Percentiles rank a stretch among this genome's conserved stretches.
phyloP scores from a whole-genome alignment of 1,139 yeast genomes.

The Trichomonascaceae sp. region DNA sequence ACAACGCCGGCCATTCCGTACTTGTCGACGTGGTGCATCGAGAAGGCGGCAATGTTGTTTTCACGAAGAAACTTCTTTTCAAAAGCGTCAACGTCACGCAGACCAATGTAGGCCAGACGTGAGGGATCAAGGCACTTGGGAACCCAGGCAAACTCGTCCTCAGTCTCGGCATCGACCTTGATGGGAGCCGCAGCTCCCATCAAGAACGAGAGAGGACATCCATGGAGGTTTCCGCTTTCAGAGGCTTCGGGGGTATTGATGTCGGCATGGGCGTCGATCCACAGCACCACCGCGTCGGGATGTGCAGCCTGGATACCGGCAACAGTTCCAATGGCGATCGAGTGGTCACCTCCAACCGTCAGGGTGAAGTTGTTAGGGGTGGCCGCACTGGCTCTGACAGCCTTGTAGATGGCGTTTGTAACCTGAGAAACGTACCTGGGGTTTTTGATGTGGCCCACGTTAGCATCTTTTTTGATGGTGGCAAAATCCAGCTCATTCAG shows the following conservation, averaged over 20 bases:
- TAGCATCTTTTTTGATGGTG: slow-evolving; percentile 23
- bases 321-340: slow-evolving; percentile 89
- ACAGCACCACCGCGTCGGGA: slow-evolving; percentile 81
- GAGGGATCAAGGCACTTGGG: slow-evolving; percentile 52
- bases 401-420: slow-evolving; percentile 47
- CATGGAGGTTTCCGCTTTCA: slow-evolving; percentile 85
- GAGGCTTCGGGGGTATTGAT: slow-evolving; percentile 84
- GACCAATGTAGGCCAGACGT: slow-evolving; percentile 83
- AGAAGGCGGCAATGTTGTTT: slow-evolving; percentile 67
- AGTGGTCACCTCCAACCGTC: slow-evolving; percentile 94
- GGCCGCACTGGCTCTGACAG: slow-evolving; percentile 43
- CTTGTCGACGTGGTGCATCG: slow-evolving; percentile 94
- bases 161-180: slow-evolving; percentile 26
- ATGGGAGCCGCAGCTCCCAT: slow-evolving; percentile 40
- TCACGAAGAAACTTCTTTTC: slow-evolving; percentile 67
- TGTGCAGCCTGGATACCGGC: slow-evolving; percentile 66
- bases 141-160: slow-evolving; percentile 48
- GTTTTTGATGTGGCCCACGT: slow-evolving; percentile 47
- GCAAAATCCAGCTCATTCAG: slow-evolving; percentile 43
- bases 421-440: slow-evolving; percentile 68
- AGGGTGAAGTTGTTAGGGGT: slow-evolving; percentile 36
- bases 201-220: slow-evolving; percentile 88
- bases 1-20: slow-evolving; percentile 86
- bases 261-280: slow-evolving; percentile 99
- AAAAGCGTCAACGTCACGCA: slow-evolving; percentile 83